phyloP scores from a whole-genome alignment of 169 alveolate genomes.

The Plasmodium ovale region DNA sequence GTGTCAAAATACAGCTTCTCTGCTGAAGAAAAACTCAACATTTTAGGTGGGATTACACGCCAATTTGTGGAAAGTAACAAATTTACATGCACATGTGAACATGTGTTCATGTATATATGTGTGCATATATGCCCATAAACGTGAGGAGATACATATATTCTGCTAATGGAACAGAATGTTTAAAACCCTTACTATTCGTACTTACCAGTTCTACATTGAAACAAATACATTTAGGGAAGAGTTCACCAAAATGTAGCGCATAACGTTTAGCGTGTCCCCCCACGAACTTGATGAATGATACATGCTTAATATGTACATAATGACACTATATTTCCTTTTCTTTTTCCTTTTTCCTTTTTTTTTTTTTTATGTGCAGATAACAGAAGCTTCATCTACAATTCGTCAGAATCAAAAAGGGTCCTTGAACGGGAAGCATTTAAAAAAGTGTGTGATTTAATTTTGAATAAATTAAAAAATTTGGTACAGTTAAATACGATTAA shows the following conservation, averaged over 20 bases:
- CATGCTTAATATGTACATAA: no score
- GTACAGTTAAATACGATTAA: conserved; percentile 5
- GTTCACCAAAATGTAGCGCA: no score
- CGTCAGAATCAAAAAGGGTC: conserved; percentile 4
- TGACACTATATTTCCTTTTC: no score
- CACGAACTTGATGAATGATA: no score
- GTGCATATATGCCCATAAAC: not conserved
- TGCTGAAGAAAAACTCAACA: conserved; percentile 47
- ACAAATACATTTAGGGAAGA: no score
- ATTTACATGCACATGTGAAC: not conserved
- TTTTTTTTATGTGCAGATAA: conserved; percentile 15
- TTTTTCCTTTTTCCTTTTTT: not conserved
- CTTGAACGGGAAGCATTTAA: conserved; percentile 7
- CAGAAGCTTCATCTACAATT: conserved; percentile 26
- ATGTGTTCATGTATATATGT: not conserved
- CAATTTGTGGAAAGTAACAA: conserved; percentile 55
- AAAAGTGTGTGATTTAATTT: conserved; percentile 30
- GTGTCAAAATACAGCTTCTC: conserved; percentile 42
- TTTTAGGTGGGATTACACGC: conserved; percentile 17
- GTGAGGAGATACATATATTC: no score
- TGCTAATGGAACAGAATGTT: no score
- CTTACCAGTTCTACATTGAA: no score
- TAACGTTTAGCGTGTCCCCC: no score
- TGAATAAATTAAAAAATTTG: conserved; percentile 19
- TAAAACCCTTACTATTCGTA: no score